Conservation (phyloP, 1,284 basidiomycete genomes). For the Cutaneotrichosporon dermatis region DNA sequence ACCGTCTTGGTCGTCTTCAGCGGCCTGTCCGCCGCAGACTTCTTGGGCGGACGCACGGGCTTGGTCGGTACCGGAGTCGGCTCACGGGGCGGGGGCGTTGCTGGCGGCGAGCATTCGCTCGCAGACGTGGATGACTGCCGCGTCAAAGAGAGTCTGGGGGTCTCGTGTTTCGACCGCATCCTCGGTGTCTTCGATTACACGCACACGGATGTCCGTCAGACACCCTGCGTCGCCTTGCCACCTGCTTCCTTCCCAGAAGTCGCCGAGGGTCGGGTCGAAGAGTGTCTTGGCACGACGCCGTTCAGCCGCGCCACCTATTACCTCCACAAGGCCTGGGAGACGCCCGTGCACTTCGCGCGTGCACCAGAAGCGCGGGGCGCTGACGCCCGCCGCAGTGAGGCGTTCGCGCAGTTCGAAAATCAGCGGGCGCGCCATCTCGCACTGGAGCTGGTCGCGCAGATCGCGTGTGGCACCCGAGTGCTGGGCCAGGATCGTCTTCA, state of each 20-base stretch:
- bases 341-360: conserved; percentile 37
- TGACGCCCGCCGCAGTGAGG: conserved; percentile 4
- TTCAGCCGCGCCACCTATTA: conserved; percentile 40
- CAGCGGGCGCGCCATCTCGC: conserved; percentile 38
- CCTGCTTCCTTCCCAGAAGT: conserved; percentile 37
- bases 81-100: background rate
- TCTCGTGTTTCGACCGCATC: background rate
- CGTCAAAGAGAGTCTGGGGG: conserved; percentile 13
- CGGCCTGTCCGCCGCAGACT: background rate
- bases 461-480: conserved; percentile 37
- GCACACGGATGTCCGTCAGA: conserved; percentile 24
- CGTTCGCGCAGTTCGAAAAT: conserved; percentile 35
- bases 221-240: conserved; percentile 31
- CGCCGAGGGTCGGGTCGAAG: conserved; percentile 16
- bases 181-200: conserved; percentile 19
- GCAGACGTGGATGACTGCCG: conserved; percentile 11
- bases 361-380: conserved; percentile 34
- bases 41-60: background rate
- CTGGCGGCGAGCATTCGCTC: conserved; percentile 9
- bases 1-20: background rate
- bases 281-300: conserved; percentile 29
- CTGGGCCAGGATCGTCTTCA: conserved; percentile 10
- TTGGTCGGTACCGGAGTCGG: background rate
- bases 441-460: conserved; percentile 37
- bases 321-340: conserved; percentile 35